Conservation (phyloP, 2,329 filamentous ascomycete species). For the Orbilia javanica region DNA sequence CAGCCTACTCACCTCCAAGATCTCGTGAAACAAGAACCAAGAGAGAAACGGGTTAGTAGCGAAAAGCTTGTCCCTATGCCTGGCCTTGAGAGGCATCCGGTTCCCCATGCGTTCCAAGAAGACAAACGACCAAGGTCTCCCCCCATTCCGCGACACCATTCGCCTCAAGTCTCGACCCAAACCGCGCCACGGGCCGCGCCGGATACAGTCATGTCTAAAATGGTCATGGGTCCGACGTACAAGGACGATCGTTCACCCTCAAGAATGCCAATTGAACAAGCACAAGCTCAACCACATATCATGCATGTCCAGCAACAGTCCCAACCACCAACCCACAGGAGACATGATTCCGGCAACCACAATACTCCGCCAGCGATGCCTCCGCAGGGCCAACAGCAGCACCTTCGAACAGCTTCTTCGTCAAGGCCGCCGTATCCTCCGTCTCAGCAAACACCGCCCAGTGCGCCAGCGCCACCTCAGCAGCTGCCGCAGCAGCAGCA, state of each 20-base stretch:
- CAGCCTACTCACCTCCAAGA: slow-evolving; percentile 45
- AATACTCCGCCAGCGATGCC: slow-evolving; percentile 29
- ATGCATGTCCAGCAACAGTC: slow-evolving; percentile 51
- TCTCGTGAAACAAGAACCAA: slow-evolving; percentile 44
- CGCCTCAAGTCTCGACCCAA: slow-evolving; percentile 29
- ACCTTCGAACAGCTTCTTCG: slow-evolving; percentile 16
- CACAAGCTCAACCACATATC: slow-evolving; percentile 23
- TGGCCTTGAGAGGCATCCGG: slow-evolving; percentile 33
- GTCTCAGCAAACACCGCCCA: slow-evolving; percentile 21
- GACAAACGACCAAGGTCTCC: slow-evolving; percentile 43
- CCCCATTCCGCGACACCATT: slow-evolving; percentile 29
- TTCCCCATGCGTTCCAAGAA: slow-evolving; percentile 39
- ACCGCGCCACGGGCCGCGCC: slow-evolving; percentile 13
- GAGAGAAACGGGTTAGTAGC: slow-evolving; percentile 38
- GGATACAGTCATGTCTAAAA: slow-evolving; percentile 37
- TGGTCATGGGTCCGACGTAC: slow-evolving; percentile 35
- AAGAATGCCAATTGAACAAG: slow-evolving; percentile 48
- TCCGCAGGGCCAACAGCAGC: slow-evolving; percentile 23
- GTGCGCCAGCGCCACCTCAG: slow-evolving; percentile 15
- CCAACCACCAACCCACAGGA: slow-evolving; percentile 42
- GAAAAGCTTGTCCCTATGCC: slow-evolving; percentile 50
- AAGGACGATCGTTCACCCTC: slow-evolving; percentile 48
- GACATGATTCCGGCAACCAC: slow-evolving; percentile 45
- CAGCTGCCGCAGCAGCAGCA: slow-evolving; percentile 7
- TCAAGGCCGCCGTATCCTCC: slow-evolving; percentile 11